Base-by-base conservation (phyloP, 106 monocot genomes). In the Acorus calamus region DNA sequence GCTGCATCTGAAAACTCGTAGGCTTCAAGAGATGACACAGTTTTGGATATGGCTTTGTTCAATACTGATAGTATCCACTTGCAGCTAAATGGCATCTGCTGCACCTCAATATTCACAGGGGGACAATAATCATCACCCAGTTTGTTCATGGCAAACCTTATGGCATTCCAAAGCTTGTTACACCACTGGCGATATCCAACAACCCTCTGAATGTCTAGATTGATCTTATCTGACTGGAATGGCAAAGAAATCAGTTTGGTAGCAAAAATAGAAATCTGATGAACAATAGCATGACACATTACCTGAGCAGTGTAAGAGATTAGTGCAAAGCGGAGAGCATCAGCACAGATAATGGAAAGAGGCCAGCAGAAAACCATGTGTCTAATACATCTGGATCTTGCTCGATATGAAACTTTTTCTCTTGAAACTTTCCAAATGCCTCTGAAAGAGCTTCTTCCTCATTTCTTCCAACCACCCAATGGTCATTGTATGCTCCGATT, bases 301-400 rank as follows among this genome's bases (percentile, higher is more conserved):
- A 98, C 98, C 88, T 98, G 98, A 5, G 88, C 85, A 11, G 98
- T 92, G 61, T 98, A 92, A 11, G 92, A 74, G 58, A 98, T 84
- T 46, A 98, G 88, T 4, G 98, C 92, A 81, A 98, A 98, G 11
- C 92, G 81, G 10, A 98, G 81, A 8, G 92, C 98, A 83, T 98
- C 92, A 3, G 98, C 88, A 87, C 91, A 42, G 83, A 70, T 47
- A 98, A 71, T 49, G 98, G 98, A 55, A 92, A 98, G 65, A 92
- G 72, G 28, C 98, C 98, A 44, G 98, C 85, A 13, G 92, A 92
- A 71, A 98, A 98, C 98, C 98, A 98, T 50, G 98, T 98, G 58
- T 98, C 98, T 42, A 98, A 67, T 3, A 98, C 98, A 85, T 92
- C 98, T 49, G 98, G 98, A 79, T 98, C 98, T 67, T 83, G 98